Percentiles rank a stretch among this genome's conserved stretches.
These are phyloP conservation scores for Dacryopinax primogenitus DNA, from an alignment of 768 basidiomycete genomes.

Conservation along the genomic window DNA sequence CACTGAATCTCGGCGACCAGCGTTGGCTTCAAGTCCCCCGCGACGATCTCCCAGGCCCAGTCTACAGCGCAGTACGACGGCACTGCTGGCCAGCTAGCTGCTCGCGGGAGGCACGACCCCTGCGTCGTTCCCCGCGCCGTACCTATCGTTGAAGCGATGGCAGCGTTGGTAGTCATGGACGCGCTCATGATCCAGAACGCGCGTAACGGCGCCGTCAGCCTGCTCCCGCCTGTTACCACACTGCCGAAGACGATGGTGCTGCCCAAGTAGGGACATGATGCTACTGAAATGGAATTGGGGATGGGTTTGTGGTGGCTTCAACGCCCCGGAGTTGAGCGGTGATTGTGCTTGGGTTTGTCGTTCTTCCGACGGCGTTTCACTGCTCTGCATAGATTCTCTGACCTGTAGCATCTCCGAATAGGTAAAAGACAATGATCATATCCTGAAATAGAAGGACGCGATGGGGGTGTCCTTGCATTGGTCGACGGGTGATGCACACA, in stretches of 20 bases:
- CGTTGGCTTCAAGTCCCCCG: conserved; percentile 95
- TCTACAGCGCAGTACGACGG: conserved; percentile 88
- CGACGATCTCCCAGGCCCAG: conserved; percentile 90
- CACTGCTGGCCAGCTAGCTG: conserved; percentile 71
- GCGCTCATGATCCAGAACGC: conserved; percentile 81
- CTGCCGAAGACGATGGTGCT: conserved; percentile 86
- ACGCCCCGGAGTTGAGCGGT: too few species aligned
- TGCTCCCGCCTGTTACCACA: conserved; percentile 78
- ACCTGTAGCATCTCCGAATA: too few species aligned
- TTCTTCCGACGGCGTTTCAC: too few species aligned
- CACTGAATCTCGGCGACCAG: conserved; percentile 30
- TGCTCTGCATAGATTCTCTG: too few species aligned
- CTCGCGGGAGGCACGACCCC: conserved; percentile 89
- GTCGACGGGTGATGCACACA: too few species aligned
- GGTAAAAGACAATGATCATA: too few species aligned
- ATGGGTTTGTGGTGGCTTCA: not conserved
- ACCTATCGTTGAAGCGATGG: conserved; percentile 98
- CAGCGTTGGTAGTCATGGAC: conserved; percentile 89
- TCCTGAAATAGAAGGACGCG: too few species aligned
- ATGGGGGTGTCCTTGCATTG: too few species aligned
- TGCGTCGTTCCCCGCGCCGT: conserved; percentile 96
- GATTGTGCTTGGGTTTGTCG: too few species aligned
- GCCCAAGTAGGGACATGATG: conserved; percentile 28
- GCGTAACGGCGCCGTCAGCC: conserved; percentile 53
- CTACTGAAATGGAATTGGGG: not conserved